Evolutionary conservation across 2,329 filamentous ascomycete genomes (phyloP).

Genomic region (Sclerotinia minor): DNA sequence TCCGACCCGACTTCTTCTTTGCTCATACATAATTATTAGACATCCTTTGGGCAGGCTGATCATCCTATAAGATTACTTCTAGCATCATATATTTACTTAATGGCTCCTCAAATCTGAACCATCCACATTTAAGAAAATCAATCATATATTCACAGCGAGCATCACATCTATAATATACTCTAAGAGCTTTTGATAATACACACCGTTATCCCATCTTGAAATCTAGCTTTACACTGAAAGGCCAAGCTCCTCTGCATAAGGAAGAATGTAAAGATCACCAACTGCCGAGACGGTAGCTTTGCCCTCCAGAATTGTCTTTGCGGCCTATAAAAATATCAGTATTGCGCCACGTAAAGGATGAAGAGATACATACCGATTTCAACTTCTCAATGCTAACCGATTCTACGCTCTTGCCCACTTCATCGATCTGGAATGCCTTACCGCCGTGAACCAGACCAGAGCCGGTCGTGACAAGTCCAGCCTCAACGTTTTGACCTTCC

Average conservation of each 20-base stretch:
- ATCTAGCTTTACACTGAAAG: slow-evolving; percentile 75
- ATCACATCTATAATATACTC: slow-evolving; percentile 42
- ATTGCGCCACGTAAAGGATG: slow-evolving; percentile 30
- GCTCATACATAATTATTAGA: too few species aligned
- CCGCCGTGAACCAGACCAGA: slow-evolving; percentile 78
- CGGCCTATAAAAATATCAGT: slow-evolving; percentile 59
- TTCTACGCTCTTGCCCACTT: slow-evolving; percentile 76
- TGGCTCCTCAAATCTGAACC: not conserved
- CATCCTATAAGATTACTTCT: not conserved
- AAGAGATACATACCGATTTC: slow-evolving; percentile 67
- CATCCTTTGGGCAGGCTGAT: too few species aligned
- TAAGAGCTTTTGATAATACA: slow-evolving; percentile 43
- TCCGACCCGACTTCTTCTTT: not conserved
- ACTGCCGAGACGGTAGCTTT: slow-evolving; percentile 89
- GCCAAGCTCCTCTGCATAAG: slow-evolving; percentile 91
- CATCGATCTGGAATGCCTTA: slow-evolving; percentile 80
- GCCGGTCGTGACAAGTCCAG: slow-evolving; percentile 80
- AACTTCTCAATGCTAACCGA: slow-evolving; percentile 80
- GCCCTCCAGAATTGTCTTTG: slow-evolving; percentile 81
- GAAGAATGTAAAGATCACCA: slow-evolving; percentile 87
- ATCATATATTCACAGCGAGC: slow-evolving; percentile 35
- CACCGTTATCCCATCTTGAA: slow-evolving; percentile 30
- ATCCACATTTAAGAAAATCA: slow-evolving; percentile 27
- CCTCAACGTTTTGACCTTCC: slow-evolving; percentile 72
- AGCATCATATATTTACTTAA: not conserved